Percentiles rank a stretch among this genome's conserved stretches.
Evolutionary conservation across 345 rosid species (phyloP).

Genomic region (Draba incana): DNA sequence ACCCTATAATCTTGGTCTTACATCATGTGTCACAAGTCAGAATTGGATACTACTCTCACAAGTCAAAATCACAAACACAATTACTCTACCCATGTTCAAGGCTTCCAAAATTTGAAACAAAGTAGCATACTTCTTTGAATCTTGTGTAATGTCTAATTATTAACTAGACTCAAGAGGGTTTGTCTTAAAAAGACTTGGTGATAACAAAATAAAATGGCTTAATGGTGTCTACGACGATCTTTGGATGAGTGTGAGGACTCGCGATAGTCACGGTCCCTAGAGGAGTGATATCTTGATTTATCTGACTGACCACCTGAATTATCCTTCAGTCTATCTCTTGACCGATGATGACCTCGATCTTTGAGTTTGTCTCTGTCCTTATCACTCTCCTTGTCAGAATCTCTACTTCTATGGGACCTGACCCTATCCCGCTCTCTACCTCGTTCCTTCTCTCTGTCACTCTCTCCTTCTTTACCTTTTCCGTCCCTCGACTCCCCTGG

Average conservation of each 20-base stretch:
- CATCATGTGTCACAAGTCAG: slow-evolving; percentile 41
- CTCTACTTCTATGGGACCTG: slow-evolving; percentile 75
- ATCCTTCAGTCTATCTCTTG: slow-evolving; percentile 75
- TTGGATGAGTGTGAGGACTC: slow-evolving; percentile 23
- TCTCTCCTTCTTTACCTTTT: slow-evolving; percentile 52
- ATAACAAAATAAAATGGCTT: not conserved
- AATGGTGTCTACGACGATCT: slow-evolving; percentile 39
- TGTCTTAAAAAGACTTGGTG: slow-evolving; percentile 7
- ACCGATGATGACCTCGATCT: slow-evolving; percentile 68
- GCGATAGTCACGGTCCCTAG: slow-evolving; percentile 56
- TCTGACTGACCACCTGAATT: slow-evolving; percentile 64
- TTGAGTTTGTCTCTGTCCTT: slow-evolving; percentile 68
- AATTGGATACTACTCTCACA: slow-evolving; percentile 7
- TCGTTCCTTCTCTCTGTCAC: slow-evolving; percentile 66
- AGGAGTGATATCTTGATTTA: slow-evolving; percentile 72
- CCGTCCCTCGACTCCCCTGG: slow-evolving; percentile 60
- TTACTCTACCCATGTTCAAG: not conserved
- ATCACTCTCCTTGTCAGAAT: slow-evolving; percentile 77
- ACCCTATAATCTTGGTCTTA: slow-evolving; percentile 23
- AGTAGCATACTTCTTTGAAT: not conserved
- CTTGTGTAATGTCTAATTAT: slow-evolving; percentile 5
- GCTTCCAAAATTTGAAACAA: not conserved
- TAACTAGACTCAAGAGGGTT: not conserved
- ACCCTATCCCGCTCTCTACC: slow-evolving; percentile 60
- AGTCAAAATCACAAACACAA: slow-evolving; percentile 11